Evolutionary conservation across 1,284 basidiomycete genomes (phyloP).

Genomic region (Thelephora terrestris): DNA sequence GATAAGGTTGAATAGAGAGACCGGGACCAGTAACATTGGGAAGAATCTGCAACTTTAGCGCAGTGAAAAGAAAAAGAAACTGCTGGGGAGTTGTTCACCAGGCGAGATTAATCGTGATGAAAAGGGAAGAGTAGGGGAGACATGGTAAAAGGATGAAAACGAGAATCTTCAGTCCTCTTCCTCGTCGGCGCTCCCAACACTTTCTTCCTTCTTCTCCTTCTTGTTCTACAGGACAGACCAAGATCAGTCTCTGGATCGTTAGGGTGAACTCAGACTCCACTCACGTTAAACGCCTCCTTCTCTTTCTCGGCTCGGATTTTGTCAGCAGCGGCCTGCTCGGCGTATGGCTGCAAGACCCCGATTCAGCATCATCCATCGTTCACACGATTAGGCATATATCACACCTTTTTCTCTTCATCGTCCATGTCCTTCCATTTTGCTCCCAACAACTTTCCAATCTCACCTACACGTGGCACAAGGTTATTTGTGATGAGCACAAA

Average conservation of each 20-base stretch:
- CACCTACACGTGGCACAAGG: conserved; percentile 27
- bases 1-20: conserved; percentile 7
- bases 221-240: conserved; percentile 26
- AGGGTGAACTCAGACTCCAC: conserved; percentile 15
- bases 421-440: conserved; percentile 65
- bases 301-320: conserved; percentile 79
- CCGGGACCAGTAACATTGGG: conserved; percentile 1
- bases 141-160: not conserved
- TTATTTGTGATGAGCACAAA: not conserved
- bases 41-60: not conserved
- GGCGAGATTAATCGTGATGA: too few relatives aligned
- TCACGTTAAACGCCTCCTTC: conserved; percentile 66
- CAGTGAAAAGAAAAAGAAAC: conserved; percentile 4
- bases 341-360: conserved; percentile 66
- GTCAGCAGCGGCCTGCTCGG: conserved; percentile 79
- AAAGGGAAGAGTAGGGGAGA: not conserved
- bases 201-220: conserved; percentile 25
- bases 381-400: conserved; percentile 8
- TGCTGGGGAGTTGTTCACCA: conserved; percentile 1
- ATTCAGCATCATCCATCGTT: conserved; percentile 3
- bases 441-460: conserved; percentile 63
- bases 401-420: conserved; percentile 66
- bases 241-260: conserved; percentile 7
- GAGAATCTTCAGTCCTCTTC: conserved; percentile 43
- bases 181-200: conserved; percentile 44